Evolutionary conservation across 495 filamentous ascomycete species (phyloP), one percentile per base, ranked within the genome.

Genomic region (Xylona heveae): DNA sequence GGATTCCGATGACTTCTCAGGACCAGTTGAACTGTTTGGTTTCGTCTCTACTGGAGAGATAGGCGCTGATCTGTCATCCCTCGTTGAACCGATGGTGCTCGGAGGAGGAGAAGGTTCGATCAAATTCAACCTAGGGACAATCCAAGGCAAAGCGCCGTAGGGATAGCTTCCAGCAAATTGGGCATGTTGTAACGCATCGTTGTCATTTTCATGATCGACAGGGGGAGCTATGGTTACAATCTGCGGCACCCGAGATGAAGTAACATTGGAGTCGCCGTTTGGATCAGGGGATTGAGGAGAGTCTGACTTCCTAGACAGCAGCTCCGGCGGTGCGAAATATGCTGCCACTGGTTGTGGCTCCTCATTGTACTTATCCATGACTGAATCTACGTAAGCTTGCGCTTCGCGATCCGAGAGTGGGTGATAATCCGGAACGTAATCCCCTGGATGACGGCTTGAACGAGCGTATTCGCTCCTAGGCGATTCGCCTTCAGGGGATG

Each of bases 51-150:
- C 36, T 10, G 38, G 24, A 15, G 35, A 37, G 20, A 40, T 37
- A 24, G 40, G 42, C 5, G 47, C 31, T 5, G 48, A 33, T 7
- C 30, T 38, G n/a, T 35, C 23, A 17, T 42, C 39, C 4, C 43
- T 45, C 4, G 52, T 53, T 24, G 61, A 59, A 3, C 57, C 57
- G 33, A 41, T 51, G 14, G 42, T 8, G 30, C 59, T 64, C 4
- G 49, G 50, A 14, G 59, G 59, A 24, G 64, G 64, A 10, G 64
- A 66, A 15, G 64, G 61, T 19, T 58, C 46, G 27, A 62, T 62
- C 19, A 64, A 48, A 16, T 50, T 58, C 6, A 68, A 45, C 4
- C 32, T 38, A 12, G 63, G 61, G 23, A 66, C 53, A 16, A 48
- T 45, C 60, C 62, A 65, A n/a, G 61, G 59, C 5, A 59, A 43